Evolutionary conservation across 306 rosid species (phyloP), one percentile per base, ranked within the genome.

Genomic region (Inga laurina): DNA sequence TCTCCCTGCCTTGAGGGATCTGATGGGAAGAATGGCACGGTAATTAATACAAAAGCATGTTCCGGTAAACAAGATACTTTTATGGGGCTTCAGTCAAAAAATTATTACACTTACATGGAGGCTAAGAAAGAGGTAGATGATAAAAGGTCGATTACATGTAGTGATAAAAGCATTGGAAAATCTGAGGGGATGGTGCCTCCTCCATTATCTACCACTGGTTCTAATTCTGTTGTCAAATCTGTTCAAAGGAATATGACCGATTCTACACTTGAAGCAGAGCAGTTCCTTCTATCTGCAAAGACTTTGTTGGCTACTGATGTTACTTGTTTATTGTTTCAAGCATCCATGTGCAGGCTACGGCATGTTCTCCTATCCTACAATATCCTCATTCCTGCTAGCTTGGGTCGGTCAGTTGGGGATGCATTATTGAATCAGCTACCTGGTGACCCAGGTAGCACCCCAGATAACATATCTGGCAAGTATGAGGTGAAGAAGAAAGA

Each of bases 401-500:
- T 91, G 73, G 80, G 81, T 76, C 89, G 94, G 82, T 83, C 89
- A 73, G 84, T 85, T 45, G 89, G 89, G 85, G 86, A 79, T 85
- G 68, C 91, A 67, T 82, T 88, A 81, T 83, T 88, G 54, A 89
- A 88, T 89, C 98, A 91, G 85, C 90, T 89, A 76, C 83, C 94
- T 74, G 80, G 82, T 83, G 97, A 92, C 68, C 94, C 89, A 2
- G 87, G 89, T 93, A 83, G 79, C 65, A 82, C 88, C 82, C 84
- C 93, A 44, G 99, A 92, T 51, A 91, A 87, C 77, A 79, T 92
- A 81, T 79, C 94, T 30, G 81, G 86, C 79, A 94, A 91, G 86
- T 92, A 86, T 81, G 98, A 93, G 84, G 86, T 85, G 82, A 93
- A 91, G 90, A 96, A 89, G 96, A 93, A 93, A 88, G 99, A 96